A percentile compares a stretch with the other conserved stretches of the same genome.
Evolutionary conservation across 164 flowering plant species (phyloP).

Genomic region (Stephania japonica): DNA sequence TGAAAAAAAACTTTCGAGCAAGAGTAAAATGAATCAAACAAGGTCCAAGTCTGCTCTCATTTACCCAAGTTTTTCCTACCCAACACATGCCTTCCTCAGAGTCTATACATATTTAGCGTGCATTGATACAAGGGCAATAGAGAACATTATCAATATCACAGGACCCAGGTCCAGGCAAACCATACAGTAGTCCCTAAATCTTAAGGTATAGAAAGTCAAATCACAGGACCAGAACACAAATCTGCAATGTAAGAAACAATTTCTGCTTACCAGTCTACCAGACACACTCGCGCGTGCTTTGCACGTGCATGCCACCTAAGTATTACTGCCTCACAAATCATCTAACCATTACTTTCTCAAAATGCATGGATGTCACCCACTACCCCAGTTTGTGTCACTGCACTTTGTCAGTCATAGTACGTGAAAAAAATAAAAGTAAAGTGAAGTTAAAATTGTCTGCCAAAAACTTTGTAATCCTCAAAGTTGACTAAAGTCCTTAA

Average conservation of each 20-base stretch:
- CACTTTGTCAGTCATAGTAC: background rate
- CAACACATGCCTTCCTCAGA: background rate
- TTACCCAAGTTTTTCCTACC: background rate
- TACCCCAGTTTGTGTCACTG: background rate
- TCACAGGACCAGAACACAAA: background rate
- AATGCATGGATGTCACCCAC: background rate
- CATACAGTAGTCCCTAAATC: background rate
- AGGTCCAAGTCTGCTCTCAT: background rate
- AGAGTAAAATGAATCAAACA: too few relatives aligned
- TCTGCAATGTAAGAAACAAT: background rate
- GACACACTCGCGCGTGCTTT: background rate
- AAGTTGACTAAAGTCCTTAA: background rate
- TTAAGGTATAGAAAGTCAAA: background rate
- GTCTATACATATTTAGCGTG: background rate
- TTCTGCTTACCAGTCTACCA: too few relatives aligned
- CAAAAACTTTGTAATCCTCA: background rate
- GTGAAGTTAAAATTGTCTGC: background rate
- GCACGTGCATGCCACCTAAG: background rate
- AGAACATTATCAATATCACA: background rate
- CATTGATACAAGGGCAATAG: background rate
- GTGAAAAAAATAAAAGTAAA: background rate
- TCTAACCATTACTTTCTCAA: background rate
- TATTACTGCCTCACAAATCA: background rate
- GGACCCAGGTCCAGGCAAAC: background rate
- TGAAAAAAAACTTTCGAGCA: too few relatives aligned